A percentile compares a stretch with the other conserved stretches of the same genome.
phyloP scores from a whole-genome alignment of 495 filamentous ascomycete species.

The Bathelium albidoporum region DNA sequence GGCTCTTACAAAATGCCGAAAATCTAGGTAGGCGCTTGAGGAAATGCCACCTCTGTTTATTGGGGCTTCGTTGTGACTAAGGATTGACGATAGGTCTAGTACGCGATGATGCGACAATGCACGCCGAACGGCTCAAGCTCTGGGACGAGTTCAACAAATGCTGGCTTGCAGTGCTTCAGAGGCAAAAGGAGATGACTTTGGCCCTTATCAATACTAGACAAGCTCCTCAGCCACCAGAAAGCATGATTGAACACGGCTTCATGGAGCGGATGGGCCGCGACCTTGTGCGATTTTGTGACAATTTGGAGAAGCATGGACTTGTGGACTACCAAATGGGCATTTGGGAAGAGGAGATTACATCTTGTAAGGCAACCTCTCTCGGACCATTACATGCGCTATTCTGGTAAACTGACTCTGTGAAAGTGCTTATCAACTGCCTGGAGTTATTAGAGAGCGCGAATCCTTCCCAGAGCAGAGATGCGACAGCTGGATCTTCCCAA shows the following conservation, averaged over 20 bases:
- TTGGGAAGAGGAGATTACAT: conserved; percentile 87
- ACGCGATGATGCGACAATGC: conserved; percentile 62
- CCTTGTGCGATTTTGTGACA: conserved; percentile 71
- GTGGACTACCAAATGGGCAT: conserved; percentile 97
- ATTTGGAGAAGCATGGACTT: conserved; percentile 74
- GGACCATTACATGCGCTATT: background rate
- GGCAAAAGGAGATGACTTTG: conserved; percentile 67
- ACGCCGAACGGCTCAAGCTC: conserved; percentile 62
- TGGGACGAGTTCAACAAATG: conserved; percentile 95
- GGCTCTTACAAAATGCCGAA: conserved; percentile 71
- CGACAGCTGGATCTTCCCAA: conserved; percentile 2
- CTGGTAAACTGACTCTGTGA: background rate
- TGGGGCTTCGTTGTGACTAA: conserved; percentile 21
- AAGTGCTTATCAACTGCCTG: background rate
- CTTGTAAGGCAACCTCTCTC: conserved; percentile 44
- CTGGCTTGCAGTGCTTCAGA: conserved; percentile 81
- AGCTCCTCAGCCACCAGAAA: conserved; percentile 49
- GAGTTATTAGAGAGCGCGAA: background rate
- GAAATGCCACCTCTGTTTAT: too few species aligned
- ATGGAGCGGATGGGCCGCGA: conserved; percentile 75
- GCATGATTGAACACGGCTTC: conserved; percentile 53
- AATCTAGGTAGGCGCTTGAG: conserved; percentile 79
- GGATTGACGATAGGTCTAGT: conserved; percentile 45
- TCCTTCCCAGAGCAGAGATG: background rate
- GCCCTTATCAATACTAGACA: conserved; percentile 49